A percentile compares a stretch with the other conserved stretches of the same genome.
These are phyloP conservation scores for Cutaneotrichosporon curvatum DNA, from an alignment of 1,284 basidiomycete genomes.

Conservation along the genomic window DNA sequence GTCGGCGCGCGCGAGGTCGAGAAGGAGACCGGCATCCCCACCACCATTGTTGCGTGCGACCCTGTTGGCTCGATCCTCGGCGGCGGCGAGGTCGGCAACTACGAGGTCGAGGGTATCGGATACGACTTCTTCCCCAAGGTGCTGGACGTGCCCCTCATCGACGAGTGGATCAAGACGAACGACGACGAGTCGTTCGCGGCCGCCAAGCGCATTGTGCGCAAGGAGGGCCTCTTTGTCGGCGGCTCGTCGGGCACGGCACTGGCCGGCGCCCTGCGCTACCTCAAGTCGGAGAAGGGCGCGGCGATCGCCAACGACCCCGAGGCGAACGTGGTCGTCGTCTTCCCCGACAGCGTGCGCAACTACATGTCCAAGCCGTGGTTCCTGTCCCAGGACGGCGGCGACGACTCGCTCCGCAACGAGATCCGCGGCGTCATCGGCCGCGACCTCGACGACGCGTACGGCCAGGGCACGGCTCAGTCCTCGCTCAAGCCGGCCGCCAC, in stretches of 20 bases:
- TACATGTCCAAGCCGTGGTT: slow-evolving; percentile 77
- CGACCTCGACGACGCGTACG: slow-evolving; percentile 18
- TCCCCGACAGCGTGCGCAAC: slow-evolving; percentile 89
- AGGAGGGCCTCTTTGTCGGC: slow-evolving; percentile 82
- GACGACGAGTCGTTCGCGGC: slow-evolving; percentile 76
- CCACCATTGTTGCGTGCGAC: slow-evolving; percentile 73
- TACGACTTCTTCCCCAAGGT: slow-evolving; percentile 80
- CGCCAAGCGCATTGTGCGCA: slow-evolving; percentile 68
- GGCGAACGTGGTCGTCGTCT: slow-evolving; percentile 78
- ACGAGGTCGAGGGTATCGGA: slow-evolving; percentile 89
- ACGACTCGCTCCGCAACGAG: slow-evolving; percentile 7
- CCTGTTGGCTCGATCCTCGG: slow-evolving; percentile 84
- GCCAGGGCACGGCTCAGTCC: not conserved
- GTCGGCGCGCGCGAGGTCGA: slow-evolving; percentile 64
- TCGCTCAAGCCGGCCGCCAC: slow-evolving; percentile 2
- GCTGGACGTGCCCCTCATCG: slow-evolving; percentile 45
- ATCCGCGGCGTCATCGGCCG: slow-evolving; percentile 16
- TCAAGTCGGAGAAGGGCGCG: slow-evolving; percentile 61
- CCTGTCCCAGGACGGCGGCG: slow-evolving; percentile 19
- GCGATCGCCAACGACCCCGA: slow-evolving; percentile 60
- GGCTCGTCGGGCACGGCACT: slow-evolving; percentile 85
- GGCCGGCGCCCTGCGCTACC: slow-evolving; percentile 68
- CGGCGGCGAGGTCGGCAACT: slow-evolving; percentile 56
- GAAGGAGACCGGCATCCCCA: slow-evolving; percentile 15
- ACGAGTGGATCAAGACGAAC: slow-evolving; percentile 77